Evolutionary conservation across 805 yeast species (phyloP), one percentile per base, ranked within the genome.

Genomic region (Lipomyces sp.): DNA sequence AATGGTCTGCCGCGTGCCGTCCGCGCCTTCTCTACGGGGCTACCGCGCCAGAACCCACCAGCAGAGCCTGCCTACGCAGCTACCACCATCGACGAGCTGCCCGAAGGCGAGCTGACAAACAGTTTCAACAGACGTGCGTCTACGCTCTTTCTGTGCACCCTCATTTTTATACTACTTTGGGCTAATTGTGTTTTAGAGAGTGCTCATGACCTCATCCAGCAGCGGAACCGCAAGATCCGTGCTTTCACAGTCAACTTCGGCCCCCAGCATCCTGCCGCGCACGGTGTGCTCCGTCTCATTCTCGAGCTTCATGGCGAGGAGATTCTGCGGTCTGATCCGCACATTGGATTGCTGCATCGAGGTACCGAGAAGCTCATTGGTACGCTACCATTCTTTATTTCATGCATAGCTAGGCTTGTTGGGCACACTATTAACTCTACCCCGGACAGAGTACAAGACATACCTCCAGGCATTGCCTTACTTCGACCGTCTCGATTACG

Each of bases 201-300:
- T 5, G 29, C 19, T 22, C 28, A 21, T 8, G 57, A 55, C 23
- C 43, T 55, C 22, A 33, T 40, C 33, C 68, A 69, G 34, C 32
- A 22, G 6, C 41, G 56, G 32, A 49, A 49, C 22, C 61, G 63
- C 51, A 70, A 85, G 68, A 82, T 86, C 65, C 81, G 95, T 69
- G 95, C 86, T 67, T 87, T 86, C 74, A 86, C 95, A 43, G 82
- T 87, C 67, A 87, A 87, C 71, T 86, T 86, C 67, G 95, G 95
- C 33, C 95, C 95, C 43, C 95, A 86, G 72, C 95, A 86, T 74
- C 95, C 95, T 22, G 95, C 95, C 56, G 95, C 95, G 26, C 95
- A 86, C 73, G 95, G 95, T 61, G 95, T 86, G 70, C 74, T 86
- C 74, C 79, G 95, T 67, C 75, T 86, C 69, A 87, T 86, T 69